Base-by-base conservation (phyloP, 2,329 filamentous ascomycete species). In the Penicillium thymicola region DNA sequence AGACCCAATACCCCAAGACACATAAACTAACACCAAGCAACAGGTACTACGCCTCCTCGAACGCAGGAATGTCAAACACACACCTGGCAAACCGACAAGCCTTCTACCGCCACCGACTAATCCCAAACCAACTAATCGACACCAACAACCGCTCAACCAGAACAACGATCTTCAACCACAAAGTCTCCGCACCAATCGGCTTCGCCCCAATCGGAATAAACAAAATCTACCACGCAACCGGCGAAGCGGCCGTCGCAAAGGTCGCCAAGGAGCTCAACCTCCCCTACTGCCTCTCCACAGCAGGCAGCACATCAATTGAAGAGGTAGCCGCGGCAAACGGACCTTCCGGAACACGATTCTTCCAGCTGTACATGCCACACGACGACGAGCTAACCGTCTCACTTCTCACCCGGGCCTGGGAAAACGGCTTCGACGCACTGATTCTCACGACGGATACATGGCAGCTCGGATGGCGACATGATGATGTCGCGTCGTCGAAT, bases 171-270 rank as follows among this genome's bases (percentile, higher is more conserved):
- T 88, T 86, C 68, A 82, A 84, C 14, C 82, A 86, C 68, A 76
- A 78, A 47, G 80, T 84, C 14, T 75, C 79, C 2, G 84, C 83
- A 0, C 85, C 85, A 0, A 82, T 88, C 49, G 84, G 83, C n/a
- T 85, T 88, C 64, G 82, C 85, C 0, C 84, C 85, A 0, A 81
- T 87, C 28, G 85, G 85, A 5, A 86, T 88, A 62, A 86, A 88
- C 73, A 81, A 82, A 59, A 88, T 87, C 63, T 87, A 86, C 72
- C 78, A 87, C 62, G 77, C 79, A 0, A 67, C 72, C 0, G 85
- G 81, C 38, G 85, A 88, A 65, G 67, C 85, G 0, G 78, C 82
- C 0, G 84, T 87, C 1, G 83, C 85, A 10, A 80, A 79, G 55
- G 82, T 84, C 0, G 84, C 84, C 0, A 77, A 78, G n/a, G 82